Evolutionary conservation across 2,329 filamentous ascomycete genomes (phyloP).

Genomic region (Paecilomyces niveus): DNA sequence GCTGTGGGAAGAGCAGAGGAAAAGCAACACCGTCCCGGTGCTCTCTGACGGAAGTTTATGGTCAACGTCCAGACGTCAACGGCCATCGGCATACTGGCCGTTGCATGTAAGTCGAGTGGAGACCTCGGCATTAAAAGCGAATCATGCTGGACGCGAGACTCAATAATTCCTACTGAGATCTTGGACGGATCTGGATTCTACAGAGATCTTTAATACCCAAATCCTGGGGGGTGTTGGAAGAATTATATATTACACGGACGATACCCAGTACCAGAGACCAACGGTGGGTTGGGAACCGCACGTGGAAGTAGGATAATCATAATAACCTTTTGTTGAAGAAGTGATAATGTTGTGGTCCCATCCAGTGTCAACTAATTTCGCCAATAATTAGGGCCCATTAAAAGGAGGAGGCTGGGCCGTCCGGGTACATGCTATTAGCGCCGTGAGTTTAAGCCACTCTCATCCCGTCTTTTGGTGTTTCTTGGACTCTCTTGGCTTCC

Average conservation of each 20-base stretch:
- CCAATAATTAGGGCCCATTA: not conserved
- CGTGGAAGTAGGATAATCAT: not conserved
- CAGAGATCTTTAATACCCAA: not conserved
- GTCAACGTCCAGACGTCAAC: not conserved
- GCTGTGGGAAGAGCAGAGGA: not conserved
- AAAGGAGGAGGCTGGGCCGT: not conserved
- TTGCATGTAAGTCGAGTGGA: not conserved
- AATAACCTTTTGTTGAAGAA: not conserved
- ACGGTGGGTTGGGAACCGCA: not conserved
- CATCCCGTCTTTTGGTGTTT: not conserved
- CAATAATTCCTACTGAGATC: not conserved
- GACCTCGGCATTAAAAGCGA: not conserved
- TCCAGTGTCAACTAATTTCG: no score
- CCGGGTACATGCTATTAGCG: not conserved
- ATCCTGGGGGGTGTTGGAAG: not conserved
- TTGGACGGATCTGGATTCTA: not conserved
- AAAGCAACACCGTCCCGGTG: not conserved
- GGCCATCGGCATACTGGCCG: not conserved
- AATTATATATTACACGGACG: not conserved
- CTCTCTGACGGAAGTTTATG: not conserved
- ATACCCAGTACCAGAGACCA: not conserved
- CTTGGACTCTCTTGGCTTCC: not conserved
- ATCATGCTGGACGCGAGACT: not conserved
- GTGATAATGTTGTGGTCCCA: no score
- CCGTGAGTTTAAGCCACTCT: not conserved